A percentile compares a stretch with the other conserved stretches of the same genome.
Evolutionary conservation across 495 filamentous ascomycete genomes (phyloP).

Genomic region (Aspergillus affinis): DNA sequence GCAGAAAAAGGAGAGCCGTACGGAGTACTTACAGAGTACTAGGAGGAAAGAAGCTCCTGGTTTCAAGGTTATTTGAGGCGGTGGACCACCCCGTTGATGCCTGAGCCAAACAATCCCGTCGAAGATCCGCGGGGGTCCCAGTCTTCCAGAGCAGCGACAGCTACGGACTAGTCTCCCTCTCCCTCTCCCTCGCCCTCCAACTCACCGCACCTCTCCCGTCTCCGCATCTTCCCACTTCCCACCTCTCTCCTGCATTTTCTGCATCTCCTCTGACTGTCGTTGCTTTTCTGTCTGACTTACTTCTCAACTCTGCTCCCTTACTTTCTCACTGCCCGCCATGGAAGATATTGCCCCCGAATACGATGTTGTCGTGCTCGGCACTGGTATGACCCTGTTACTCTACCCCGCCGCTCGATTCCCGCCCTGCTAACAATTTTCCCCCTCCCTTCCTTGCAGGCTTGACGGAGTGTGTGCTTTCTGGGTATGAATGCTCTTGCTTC

Average conservation of each 20-base stretch:
- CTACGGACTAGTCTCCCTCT: neutral
- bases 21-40: too few relatives aligned
- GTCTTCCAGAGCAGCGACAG: neutral
- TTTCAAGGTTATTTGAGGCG: neutral
- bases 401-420: conserved; percentile 38
- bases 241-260: conserved; percentile 7
- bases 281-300: conserved; percentile 11
- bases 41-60: too few relatives aligned
- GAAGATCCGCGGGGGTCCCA: neutral
- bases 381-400: conserved; percentile 58
- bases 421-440: conserved; percentile 31
- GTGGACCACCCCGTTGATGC: neutral
- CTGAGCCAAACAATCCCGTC: too few relatives aligned
- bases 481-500: conserved; percentile 53
- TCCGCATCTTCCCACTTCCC: conserved; percentile 20
- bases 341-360: conserved; percentile 97
- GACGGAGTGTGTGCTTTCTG: conserved; percentile 98
- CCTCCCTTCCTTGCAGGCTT: conserved; percentile 58
- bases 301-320: conserved; percentile 21
- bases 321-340: conserved; percentile 53
- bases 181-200: conserved; percentile 16
- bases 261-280: conserved; percentile 4
- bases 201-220: conserved; percentile 12
- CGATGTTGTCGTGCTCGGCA: conserved; percentile 97
- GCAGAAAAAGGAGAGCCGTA: neutral